Base-by-base conservation (phyloP, 495 filamentous ascomycete genomes). In the Talaromyces thailandensis region DNA sequence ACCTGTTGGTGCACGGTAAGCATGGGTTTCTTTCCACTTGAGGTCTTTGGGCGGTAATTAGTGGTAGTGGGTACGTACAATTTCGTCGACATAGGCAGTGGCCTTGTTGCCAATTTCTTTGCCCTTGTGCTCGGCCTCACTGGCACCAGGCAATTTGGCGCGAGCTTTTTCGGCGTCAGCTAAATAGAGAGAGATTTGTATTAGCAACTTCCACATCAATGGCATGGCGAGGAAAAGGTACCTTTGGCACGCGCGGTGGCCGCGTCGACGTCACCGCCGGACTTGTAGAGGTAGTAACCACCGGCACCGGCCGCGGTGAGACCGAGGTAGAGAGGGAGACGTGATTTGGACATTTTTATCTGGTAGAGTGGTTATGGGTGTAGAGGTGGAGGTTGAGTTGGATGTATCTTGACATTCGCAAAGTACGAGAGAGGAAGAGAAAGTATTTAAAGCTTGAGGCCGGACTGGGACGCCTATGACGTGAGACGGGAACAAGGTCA, bases 201-300 rank as follows among this genome's bases (percentile, higher is more conserved):
- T 63, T 56, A 55, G 51, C 51, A 26, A 9, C 4, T 55, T n/a
- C 28, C 21, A 56, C 24, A 48, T n/a, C 28, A 7, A 52, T 32
- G 4, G 9, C 23, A 7, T 32, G 32, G 12, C 55, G 26, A 25
- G 21, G n/a, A 61, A 23, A 63, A 14, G 5, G 26, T 29, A 96
- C 94, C 81, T 78, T 96, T 91, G 65, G 89, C 80, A 63, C 92
- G 75, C 78, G 93, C 89, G 81, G 88, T 82, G 11, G 93, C 93
- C 28, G 82, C 83, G 62, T 88, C 86, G n/a, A 90, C 83, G 70
- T 88, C 81, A 37, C 94, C 94, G 57, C 93, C 92, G 1, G 93
- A 90, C 24, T 76, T 80, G 76, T 96, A 98, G 59, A 98, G 80
- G 79, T 98, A 98, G 82, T 97, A 97, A 16, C 88, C 93, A 50